Conservation (phyloP, 257 asterid genomes). For the Solanum neorickii region DNA sequence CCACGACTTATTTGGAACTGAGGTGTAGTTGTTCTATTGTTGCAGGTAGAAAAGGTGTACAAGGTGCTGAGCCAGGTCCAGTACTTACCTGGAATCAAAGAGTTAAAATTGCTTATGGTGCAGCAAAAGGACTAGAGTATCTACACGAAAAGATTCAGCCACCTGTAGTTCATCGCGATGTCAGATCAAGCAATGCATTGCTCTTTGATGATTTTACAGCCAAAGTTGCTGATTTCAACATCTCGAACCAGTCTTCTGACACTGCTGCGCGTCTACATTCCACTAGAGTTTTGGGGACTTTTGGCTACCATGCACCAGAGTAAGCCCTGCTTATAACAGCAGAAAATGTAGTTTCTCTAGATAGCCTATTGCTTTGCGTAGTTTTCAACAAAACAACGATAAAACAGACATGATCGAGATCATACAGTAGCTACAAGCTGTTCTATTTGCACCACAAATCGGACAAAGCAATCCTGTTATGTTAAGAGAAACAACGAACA, state of each 20-base stretch:
- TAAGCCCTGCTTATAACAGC: slow-evolving; percentile 13
- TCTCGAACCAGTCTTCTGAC: slow-evolving; percentile 80
- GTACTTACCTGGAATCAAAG: slow-evolving; percentile 74
- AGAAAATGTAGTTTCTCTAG: neutral
- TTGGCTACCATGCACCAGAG: slow-evolving; percentile 96
- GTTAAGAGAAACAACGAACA: neutral
- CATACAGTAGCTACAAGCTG: neutral
- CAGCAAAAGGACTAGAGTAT: slow-evolving; percentile 82
- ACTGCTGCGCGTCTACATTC: slow-evolving; percentile 94
- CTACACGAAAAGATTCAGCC: slow-evolving; percentile 92
- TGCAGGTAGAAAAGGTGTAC: slow-evolving; percentile 82
- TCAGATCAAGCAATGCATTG: slow-evolving; percentile 87
- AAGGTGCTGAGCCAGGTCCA: slow-evolving; percentile 94
- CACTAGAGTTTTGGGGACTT: slow-evolving; percentile 83
- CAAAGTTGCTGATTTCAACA: slow-evolving; percentile 72
- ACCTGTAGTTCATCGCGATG: slow-evolving; percentile 74
- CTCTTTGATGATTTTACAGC: slow-evolving; percentile 72
- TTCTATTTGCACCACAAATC: neutral
- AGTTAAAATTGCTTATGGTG: slow-evolving; percentile 82
- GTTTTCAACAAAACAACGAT: neutral
- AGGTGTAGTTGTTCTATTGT: neutral
- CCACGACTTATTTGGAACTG: neutral
- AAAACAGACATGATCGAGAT: neutral
- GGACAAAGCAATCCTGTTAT: neutral
- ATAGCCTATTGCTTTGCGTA: neutral